Evolutionary conservation across 805 yeast genomes (phyloP).

Genomic region (Lipomyces starkeyi): DNA sequence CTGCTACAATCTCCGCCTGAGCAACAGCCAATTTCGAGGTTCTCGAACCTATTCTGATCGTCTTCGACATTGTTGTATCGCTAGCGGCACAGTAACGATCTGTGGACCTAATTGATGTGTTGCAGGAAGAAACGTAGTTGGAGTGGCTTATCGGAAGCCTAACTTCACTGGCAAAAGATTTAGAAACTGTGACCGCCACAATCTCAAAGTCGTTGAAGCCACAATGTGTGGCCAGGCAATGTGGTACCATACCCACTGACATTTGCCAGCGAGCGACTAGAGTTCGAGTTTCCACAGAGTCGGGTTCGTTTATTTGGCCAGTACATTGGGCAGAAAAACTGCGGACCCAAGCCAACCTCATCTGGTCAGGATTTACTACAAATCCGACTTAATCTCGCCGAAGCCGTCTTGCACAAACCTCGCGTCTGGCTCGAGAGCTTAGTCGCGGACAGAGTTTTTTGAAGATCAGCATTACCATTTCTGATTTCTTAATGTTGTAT

Average conservation of each 20-base stretch:
- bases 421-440: too few species aligned
- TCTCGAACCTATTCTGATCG: conserved; percentile 73
- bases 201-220: too few species aligned
- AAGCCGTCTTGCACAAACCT: too few species aligned
- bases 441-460: too few species aligned
- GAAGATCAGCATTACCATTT: not conserved
- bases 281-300: not conserved
- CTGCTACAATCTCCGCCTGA: conserved; percentile 79
- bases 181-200: too few species aligned
- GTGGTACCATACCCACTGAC: too few species aligned
- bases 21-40: conserved; percentile 84
- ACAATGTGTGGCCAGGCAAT: too few species aligned
- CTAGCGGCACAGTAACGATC: not conserved
- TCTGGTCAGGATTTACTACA: not conserved
- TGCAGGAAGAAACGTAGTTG: not conserved
- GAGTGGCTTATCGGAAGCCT: not conserved
- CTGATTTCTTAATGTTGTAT: not conserved
- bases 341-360: not conserved
- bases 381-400: too few species aligned
- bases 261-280: too few species aligned
- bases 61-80: conserved; percentile 6
- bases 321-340: too few species aligned
- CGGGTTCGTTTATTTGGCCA: not conserved
- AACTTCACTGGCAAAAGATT: not conserved
- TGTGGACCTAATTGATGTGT: not conserved